Evolutionary conservation across 441 rosid genomes (phyloP).

Genomic region (Metrosideros polymorpha): DNA sequence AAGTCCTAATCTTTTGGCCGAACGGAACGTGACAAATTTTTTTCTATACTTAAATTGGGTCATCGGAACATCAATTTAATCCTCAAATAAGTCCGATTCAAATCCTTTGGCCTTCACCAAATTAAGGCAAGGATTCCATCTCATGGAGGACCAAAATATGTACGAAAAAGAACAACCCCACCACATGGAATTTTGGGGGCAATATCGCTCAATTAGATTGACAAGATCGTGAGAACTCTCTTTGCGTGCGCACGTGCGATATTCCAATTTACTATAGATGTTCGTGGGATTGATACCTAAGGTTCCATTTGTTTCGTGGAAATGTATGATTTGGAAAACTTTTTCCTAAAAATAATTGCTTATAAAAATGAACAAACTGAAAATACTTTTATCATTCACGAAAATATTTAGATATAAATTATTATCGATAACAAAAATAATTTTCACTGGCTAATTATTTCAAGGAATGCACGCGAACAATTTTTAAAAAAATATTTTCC

Average conservation of each 20-base stretch:
- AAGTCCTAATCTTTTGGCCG: background rate
- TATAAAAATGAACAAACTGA: no score
- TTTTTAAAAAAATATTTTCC: no score
- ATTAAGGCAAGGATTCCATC: background rate
- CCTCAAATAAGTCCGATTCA: background rate
- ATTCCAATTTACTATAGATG: background rate
- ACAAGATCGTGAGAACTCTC: background rate
- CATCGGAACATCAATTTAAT: background rate
- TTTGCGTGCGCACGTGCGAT: background rate
- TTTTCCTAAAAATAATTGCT: no score
- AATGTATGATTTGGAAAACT: no score
- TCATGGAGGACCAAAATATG: background rate
- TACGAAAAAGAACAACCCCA: background rate
- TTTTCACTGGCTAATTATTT: no score
- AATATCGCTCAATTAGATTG: background rate
- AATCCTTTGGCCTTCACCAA: background rate
- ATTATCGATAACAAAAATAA: no score
- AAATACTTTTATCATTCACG: no score
- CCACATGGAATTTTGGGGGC: background rate
- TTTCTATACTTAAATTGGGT: background rate
- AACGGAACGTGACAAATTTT: background rate
- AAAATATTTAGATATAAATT: no score
- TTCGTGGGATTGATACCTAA: background rate
- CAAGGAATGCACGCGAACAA: no score
- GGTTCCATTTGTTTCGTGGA: no score